Evolutionary conservation across 805 yeast species (phyloP).

Genomic region (Diddensiella transvaalensis): DNA sequence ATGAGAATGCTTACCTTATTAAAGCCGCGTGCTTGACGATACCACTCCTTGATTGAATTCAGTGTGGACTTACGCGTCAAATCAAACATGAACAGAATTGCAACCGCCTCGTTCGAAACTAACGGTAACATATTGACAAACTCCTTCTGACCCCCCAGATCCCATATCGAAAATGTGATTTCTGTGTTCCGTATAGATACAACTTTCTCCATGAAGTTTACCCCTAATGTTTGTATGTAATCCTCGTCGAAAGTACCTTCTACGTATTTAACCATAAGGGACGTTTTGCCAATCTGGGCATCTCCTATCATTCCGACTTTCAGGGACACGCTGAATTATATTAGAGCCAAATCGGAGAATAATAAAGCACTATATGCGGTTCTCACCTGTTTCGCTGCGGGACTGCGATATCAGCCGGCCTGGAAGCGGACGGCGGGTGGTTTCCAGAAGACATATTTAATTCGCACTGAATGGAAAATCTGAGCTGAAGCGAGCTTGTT

Average conservation of each 20-base stretch:
- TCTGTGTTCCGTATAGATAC: conserved; percentile 81
- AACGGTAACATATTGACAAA: conserved; percentile 93
- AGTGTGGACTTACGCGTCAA: conserved; percentile 80
- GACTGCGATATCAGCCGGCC: conserved; percentile 2
- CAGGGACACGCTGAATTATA: conserved; percentile 35
- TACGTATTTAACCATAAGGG: conserved; percentile 95
- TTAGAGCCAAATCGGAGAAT: background rate
- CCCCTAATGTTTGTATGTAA: conserved; percentile 92
- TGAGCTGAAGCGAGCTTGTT: no score
- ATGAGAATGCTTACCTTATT: conserved; percentile 58
- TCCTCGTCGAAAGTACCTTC: conserved; percentile 90
- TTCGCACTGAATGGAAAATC: background rate
- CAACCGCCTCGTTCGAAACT: conserved; percentile 89
- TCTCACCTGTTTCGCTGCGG: conserved; percentile 4
- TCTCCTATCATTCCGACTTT: conserved; percentile 94
- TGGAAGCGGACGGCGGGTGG: background rate
- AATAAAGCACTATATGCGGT: background rate
- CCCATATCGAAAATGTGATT: conserved; percentile 91
- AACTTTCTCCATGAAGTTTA: conserved; percentile 88
- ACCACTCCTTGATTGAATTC: conserved; percentile 92
- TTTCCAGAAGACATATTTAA: background rate
- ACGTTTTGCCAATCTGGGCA: conserved; percentile 93
- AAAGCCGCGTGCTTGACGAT: conserved; percentile 82
- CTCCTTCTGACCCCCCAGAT: conserved; percentile 92
- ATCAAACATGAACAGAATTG: conserved; percentile 86